Evolutionary conservation across 176 grass and related monocot species (phyloP).

Genomic region (Oryza officinalis): DNA sequence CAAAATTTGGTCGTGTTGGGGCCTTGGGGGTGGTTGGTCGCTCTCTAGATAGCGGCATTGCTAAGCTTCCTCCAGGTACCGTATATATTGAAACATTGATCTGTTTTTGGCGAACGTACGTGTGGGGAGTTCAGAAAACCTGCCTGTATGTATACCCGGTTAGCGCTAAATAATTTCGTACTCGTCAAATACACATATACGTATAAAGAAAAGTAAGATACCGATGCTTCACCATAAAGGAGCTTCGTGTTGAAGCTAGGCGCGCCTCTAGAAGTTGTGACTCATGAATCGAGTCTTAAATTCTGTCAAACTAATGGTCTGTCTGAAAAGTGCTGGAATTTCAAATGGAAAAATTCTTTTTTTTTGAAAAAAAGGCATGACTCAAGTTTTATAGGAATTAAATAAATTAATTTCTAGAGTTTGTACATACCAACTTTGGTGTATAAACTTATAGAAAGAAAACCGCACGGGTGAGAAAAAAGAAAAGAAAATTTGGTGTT

Average conservation of each 20-base stretch:
- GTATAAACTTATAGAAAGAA: too few species aligned
- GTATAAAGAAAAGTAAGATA: not conserved
- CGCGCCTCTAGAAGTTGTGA: not conserved
- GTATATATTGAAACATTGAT: not conserved
- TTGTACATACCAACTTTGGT: too few species aligned
- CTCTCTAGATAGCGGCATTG: not conserved
- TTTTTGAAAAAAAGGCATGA: too few species aligned
- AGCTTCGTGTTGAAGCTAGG: not conserved
- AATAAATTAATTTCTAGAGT: too few species aligned
- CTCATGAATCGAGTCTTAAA: not conserved
- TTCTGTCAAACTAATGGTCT: not conserved
- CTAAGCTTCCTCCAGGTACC: not conserved
- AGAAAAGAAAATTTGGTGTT: too few species aligned
- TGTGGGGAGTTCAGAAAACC: not conserved
- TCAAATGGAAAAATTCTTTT: not conserved
- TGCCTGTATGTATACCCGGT: not conserved
- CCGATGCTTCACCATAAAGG: conserved; percentile 16
- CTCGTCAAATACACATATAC: not conserved
- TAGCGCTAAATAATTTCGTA: not conserved
- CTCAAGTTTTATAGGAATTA: too few species aligned
- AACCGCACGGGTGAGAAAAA: too few species aligned
- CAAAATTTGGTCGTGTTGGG: not conserved
- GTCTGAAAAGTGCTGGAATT: not conserved
- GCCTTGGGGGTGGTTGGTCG: not conserved
- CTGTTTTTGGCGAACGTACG: not conserved